phyloP scores from a whole-genome alignment of 106 monocot species.

The Narthecium ossifragum region DNA sequence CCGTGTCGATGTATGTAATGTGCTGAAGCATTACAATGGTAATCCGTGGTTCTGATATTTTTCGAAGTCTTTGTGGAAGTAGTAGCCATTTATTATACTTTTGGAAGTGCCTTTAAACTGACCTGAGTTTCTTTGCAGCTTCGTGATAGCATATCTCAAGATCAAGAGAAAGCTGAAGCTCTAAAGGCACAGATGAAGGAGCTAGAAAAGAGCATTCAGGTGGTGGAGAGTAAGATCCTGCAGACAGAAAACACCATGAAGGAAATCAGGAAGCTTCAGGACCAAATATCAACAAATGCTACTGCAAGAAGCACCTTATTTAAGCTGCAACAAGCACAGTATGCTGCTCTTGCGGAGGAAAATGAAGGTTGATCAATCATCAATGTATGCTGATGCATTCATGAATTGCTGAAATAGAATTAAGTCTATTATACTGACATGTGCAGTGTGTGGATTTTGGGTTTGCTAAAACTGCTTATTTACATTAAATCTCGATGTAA shows the following conservation, averaged over 20 bases:
- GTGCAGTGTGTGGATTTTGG: too few species aligned
- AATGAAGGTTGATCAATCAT: constrained; percentile 68
- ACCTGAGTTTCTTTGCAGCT: constrained; percentile 35
- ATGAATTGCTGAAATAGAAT: too few species aligned
- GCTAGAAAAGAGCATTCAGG: constrained; percentile 57
- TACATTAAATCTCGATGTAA: too few species aligned
- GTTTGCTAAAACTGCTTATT: too few species aligned
- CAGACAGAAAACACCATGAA: constrained; percentile 59
- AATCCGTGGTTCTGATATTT: too few species aligned
- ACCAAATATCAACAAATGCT: constrained; percentile 65
- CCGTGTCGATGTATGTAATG: too few species aligned
- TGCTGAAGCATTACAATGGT: too few species aligned
- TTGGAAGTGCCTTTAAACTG: neutral
- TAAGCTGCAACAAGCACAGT: constrained; percentile 83
- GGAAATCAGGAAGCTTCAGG: constrained; percentile 76
- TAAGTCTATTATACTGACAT: too few species aligned
- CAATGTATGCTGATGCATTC: neutral
- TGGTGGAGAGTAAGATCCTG: constrained; percentile 51
- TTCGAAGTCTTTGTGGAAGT: too few species aligned
- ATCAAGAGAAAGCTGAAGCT: constrained; percentile 75
- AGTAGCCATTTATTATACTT: too few species aligned
- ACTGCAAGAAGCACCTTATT: constrained; percentile 77
- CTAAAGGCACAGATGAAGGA: constrained; percentile 82
- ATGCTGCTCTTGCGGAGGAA: constrained; percentile 91
- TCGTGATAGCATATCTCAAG: constrained; percentile 76